Evolutionary conservation across 2,329 filamentous ascomycete genomes (phyloP).

Genomic region (Diplodia seriata): DNA sequence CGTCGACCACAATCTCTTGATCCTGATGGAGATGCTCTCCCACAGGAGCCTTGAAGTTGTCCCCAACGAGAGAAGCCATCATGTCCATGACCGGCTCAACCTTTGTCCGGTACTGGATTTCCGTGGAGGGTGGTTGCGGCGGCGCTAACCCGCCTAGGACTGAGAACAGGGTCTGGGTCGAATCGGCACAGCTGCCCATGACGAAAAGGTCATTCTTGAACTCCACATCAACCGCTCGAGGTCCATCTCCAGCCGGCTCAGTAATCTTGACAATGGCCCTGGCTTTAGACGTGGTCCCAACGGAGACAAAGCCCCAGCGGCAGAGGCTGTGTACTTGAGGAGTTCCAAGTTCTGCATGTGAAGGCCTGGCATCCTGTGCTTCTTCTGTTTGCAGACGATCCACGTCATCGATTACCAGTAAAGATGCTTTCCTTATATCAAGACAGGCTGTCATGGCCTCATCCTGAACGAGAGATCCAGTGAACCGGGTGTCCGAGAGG

Average conservation of each 20-base stretch:
- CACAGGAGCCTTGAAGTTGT: conserved; percentile 71
- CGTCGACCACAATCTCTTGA: conserved; percentile 47
- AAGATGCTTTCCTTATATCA: conserved; percentile 78
- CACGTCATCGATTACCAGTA: conserved; percentile 83
- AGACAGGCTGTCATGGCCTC: conserved; percentile 69
- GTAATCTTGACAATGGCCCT: conserved; percentile 69
- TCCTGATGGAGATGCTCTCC: conserved; percentile 58
- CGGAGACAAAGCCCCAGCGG: conserved; percentile 78
- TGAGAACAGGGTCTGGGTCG: conserved; percentile 86
- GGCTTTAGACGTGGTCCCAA: conserved; percentile 86
- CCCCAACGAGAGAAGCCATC: conserved; percentile 86
- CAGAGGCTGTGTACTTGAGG: conserved; percentile 60
- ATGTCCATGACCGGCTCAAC: conserved; percentile 87
- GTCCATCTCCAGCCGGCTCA: conserved; percentile 61
- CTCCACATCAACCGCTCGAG: conserved; percentile 77
- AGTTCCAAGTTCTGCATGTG: conserved; percentile 38
- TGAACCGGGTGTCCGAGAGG: conserved; percentile 76
- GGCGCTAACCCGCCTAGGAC: conserved; percentile 82
- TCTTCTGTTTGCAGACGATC: conserved; percentile 51
- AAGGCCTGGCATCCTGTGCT: conserved; percentile 24
- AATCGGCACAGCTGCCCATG: conserved; percentile 94
- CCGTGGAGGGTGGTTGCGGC: conserved; percentile 80
- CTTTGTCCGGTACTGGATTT: conserved; percentile 85
- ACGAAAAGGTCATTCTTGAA: conserved; percentile 86
- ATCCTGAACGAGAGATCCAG: conserved; percentile 51